Conservation (phyloP, 108 stramenopile genomes). For the Skeletonema tropicum region DNA sequence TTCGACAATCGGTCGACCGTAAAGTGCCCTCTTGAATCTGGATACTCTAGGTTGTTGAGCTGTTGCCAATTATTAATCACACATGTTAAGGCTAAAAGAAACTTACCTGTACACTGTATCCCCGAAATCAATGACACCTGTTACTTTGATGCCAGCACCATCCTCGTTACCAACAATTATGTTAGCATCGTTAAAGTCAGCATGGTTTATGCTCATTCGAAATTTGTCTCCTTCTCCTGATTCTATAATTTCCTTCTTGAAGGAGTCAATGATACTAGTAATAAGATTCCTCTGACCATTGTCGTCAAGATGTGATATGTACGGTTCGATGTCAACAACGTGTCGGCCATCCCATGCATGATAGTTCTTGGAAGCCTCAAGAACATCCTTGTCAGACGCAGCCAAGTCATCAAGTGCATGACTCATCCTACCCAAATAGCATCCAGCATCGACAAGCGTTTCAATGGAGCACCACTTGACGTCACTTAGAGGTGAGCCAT, state of each 20-base stretch:
- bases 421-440: conserved; percentile 68
- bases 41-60: conserved; percentile 85
- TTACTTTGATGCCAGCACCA: conserved; percentile 39
- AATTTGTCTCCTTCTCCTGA: conserved; percentile 52
- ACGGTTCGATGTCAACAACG: conserved; percentile 60
- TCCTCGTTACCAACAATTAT: conserved; percentile 67
- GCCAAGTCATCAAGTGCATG: conserved; percentile 60
- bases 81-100: not conserved
- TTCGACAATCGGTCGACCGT: conserved; percentile 85
- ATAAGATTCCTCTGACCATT: conserved; percentile 54
- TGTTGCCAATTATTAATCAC: not conserved
- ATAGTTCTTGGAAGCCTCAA: conserved; percentile 60
- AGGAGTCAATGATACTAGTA: conserved; percentile 65
- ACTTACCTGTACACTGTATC: conserved; percentile 87
- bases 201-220: conserved; percentile 57
- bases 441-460: conserved; percentile 72
- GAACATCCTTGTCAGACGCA: conserved; percentile 19
- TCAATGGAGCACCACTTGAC: conserved; percentile 67
- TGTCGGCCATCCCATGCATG: conserved; percentile 88
- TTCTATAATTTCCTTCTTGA: conserved; percentile 64
- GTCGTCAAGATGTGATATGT: conserved; percentile 69
- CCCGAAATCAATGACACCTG: conserved; percentile 92
- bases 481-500: conserved; percentile 69
- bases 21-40: conserved; percentile 48
- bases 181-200: conserved; percentile 93